phyloP scores from a whole-genome alignment of 768 basidiomycete genomes.

The Boletales sp. region DNA sequence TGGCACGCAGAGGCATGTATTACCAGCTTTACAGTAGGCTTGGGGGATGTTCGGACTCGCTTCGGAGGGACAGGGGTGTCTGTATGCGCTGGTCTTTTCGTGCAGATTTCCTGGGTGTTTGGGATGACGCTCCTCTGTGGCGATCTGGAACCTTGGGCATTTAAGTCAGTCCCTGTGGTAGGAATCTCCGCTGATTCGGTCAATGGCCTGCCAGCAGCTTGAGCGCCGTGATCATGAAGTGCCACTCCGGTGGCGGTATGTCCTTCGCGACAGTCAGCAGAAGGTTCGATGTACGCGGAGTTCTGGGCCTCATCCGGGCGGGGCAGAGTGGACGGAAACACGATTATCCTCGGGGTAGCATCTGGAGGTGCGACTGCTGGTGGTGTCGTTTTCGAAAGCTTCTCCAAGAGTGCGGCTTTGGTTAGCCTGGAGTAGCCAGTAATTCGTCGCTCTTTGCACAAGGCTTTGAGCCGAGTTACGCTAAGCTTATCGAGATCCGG shows the following conservation, averaged over 20 bases:
- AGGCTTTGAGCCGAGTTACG: constrained; percentile 58
- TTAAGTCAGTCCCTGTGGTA: too few species aligned
- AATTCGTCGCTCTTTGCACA: constrained; percentile 64
- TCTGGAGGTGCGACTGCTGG: neutral
- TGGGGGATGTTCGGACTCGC: constrained; percentile 7
- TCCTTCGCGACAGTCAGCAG: neutral
- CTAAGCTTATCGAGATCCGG: constrained; percentile 39
- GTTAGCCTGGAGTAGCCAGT: constrained; percentile 65
- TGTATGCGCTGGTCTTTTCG: constrained; percentile 24
- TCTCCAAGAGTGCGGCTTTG: constrained; percentile 56
- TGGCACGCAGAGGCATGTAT: neutral
- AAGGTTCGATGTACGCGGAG: neutral
- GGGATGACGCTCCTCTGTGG: neutral
- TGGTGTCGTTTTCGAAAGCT: constrained; percentile 22
- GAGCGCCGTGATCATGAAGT: too few species aligned
- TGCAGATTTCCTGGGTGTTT: neutral
- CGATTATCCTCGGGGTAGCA: neutral
- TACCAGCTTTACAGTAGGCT: neutral
- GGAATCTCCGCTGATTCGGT: neutral
- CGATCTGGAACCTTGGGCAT: neutral
- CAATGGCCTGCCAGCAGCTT: neutral
- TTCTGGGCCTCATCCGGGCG: neutral
- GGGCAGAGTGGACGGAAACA: too few species aligned
- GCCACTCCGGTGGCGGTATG: neutral
- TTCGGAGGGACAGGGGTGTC: constrained; percentile 9